Evolutionary conservation across 1,139 yeast species (phyloP).

Genomic region (Geotrichum cucujoidarum): DNA sequence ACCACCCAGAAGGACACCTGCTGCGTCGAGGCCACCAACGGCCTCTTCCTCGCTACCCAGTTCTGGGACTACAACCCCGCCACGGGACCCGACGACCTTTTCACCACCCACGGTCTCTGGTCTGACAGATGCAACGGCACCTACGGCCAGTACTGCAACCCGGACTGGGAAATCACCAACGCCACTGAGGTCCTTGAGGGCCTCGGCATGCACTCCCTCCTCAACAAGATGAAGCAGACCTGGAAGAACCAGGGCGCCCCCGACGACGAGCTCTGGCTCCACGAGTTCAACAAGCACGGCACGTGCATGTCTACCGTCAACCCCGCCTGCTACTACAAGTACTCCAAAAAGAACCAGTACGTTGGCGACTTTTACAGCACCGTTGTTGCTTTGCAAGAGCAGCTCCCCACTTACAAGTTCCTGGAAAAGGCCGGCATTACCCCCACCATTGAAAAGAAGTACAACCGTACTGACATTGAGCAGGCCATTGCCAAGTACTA

Average conservation of each 20-base stretch:
- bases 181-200: slow-evolving; percentile 50
- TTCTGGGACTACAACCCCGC: slow-evolving; percentile 92
- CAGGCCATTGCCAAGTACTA: slow-evolving; percentile 52
- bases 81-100: slow-evolving; percentile 67
- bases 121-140: slow-evolving; percentile 76
- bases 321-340: slow-evolving; percentile 56
- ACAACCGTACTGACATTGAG: slow-evolving; percentile 59
- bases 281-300: slow-evolving; percentile 93
- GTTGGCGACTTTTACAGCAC: slow-evolving; percentile 74
- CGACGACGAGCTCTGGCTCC: slow-evolving; percentile 79
- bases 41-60: slow-evolving; percentile 77
- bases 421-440: slow-evolving; percentile 60
- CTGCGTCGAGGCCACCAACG: slow-evolving; percentile 87
- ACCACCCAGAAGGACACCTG: slow-evolving; percentile 41
- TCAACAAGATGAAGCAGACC: slow-evolving; percentile 50
- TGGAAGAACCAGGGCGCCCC: slow-evolving; percentile 79
- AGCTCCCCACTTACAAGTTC: slow-evolving; percentile 67
- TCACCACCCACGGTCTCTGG: slow-evolving; percentile 84
- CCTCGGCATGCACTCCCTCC: slow-evolving; percentile 44
- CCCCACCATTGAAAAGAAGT: slow-evolving; percentile 58
- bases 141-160: slow-evolving; percentile 70
- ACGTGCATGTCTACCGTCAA: slow-evolving; percentile 80
- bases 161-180: slow-evolving; percentile 50
- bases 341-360: slow-evolving; percentile 46
- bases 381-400: slow-evolving; percentile 57